A percentile compares a stretch with the other conserved stretches of the same genome.
phyloP scores from a whole-genome alignment of 768 basidiomycete genomes.

The Stropharia rugosoannulata region DNA sequence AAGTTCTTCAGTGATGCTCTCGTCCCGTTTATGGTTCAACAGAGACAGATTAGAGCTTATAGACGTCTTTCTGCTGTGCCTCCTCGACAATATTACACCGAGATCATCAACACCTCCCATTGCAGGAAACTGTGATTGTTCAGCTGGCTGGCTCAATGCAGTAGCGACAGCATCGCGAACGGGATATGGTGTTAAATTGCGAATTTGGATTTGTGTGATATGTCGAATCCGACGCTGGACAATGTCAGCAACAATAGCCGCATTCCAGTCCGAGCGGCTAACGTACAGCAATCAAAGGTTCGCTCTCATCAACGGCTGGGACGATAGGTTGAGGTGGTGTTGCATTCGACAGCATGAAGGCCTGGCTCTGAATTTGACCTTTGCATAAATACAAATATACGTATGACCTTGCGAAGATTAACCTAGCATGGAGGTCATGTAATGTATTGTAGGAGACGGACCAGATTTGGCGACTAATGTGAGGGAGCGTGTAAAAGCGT shows the following conservation, averaged over 20 bases:
- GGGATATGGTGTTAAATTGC: conserved; percentile 84
- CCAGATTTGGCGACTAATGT: not conserved
- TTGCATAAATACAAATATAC: conserved; percentile 13
- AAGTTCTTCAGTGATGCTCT: conserved; percentile 32
- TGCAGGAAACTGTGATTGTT: conserved; percentile 57
- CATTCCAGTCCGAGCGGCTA: not conserved
- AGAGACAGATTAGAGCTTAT: conserved; percentile 51
- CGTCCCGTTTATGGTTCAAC: conserved; percentile 46
- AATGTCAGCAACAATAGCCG: conserved; percentile 7
- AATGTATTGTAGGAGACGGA: not conserved
- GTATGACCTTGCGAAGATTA: too few species aligned
- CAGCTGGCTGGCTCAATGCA: conserved; percentile 66
- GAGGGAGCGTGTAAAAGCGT: not conserved
- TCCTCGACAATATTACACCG: conserved; percentile 57
- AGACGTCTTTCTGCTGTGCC: conserved; percentile 61
- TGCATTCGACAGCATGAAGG: conserved; percentile 22
- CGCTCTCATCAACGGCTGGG: conserved; percentile 9
- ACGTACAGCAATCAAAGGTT: conserved; percentile 18
- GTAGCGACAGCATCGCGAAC: conserved; percentile 76
- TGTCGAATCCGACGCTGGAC: conserved; percentile 70
- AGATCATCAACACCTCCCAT: conserved; percentile 68
- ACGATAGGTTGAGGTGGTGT: conserved; percentile 7
- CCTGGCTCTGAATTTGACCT: conserved; percentile 1
- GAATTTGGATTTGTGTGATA: conserved; percentile 69
- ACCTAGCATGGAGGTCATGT: too few species aligned